phyloP scores from a whole-genome alignment of 495 filamentous ascomycete species.

The Hypoxylon lienhwacheense region DNA sequence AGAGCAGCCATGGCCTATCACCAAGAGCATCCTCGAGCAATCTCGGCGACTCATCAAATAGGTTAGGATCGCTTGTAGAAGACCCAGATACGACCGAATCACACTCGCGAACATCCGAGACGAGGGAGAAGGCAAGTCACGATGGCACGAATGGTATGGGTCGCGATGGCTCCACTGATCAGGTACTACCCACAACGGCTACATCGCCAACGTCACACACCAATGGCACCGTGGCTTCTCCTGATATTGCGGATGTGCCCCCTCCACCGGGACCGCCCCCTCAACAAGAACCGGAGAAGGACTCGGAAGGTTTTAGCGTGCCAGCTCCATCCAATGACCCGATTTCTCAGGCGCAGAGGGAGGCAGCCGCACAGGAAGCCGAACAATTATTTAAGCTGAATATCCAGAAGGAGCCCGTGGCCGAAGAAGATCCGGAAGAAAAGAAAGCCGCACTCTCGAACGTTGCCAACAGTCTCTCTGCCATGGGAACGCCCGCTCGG shows the following conservation, averaged over 20 bases:
- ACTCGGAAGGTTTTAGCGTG: constrained; percentile 70
- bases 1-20: constrained; percentile 54
- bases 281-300: constrained; percentile 50
- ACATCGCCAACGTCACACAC: constrained; percentile 38
- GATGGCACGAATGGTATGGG: constrained; percentile 50
- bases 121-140: constrained; percentile 42
- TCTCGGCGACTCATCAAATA: constrained; percentile 54
- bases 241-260: constrained; percentile 49
- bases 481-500: constrained; percentile 60
- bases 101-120: constrained; percentile 35
- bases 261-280: constrained; percentile 52
- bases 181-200: constrained; percentile 25
- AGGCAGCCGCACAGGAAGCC: constrained; percentile 64
- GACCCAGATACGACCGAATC: constrained; percentile 42
- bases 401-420: constrained; percentile 90
- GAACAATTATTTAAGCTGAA: constrained; percentile 86
- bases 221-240: constrained; percentile 42
- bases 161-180: constrained; percentile 37
- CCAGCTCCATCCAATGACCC: constrained; percentile 71
- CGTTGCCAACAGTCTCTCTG: constrained; percentile 79
- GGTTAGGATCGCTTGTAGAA: constrained; percentile 56
- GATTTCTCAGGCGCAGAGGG: constrained; percentile 79
- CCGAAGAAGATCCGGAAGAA: constrained; percentile 86
- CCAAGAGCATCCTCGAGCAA: constrained; percentile 58
- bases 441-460: constrained; percentile 81